Conservation (phyloP, 2,329 filamentous ascomycete species). For the Aaosphaeria arxii region DNA sequence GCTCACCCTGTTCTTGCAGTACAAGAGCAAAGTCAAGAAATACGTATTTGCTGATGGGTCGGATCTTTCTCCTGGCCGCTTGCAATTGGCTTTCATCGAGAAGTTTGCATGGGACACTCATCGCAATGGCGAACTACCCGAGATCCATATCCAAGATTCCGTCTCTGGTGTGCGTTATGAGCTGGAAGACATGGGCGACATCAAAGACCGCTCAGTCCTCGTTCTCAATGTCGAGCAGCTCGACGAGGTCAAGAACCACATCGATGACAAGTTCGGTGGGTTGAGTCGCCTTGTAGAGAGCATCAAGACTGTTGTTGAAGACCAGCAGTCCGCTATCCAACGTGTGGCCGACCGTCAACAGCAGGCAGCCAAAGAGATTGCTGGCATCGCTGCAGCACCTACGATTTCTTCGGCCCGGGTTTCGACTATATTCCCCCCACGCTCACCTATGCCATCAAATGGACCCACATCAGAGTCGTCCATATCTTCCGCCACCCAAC, state of each 20-base stretch:
- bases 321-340: constrained; percentile 78
- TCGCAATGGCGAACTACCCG: constrained; percentile 88
- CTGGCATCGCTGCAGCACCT: constrained; percentile 56
- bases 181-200: constrained; percentile 85
- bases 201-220: constrained; percentile 93
- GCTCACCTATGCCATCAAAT: constrained; percentile 20
- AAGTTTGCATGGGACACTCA: constrained; percentile 99
- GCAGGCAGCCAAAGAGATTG: constrained; percentile 84
- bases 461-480: constrained; percentile 16
- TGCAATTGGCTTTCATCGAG: constrained; percentile 96
- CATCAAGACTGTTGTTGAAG: constrained; percentile 77
- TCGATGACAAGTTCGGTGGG: constrained; percentile 84
- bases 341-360: constrained; percentile 87
- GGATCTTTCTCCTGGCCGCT: constrained; percentile 78
- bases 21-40: constrained; percentile 96
- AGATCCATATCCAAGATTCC: constrained; percentile 97
- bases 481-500: constrained; percentile 55
- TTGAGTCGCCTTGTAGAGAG: constrained; percentile 81
- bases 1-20: constrained; percentile 89
- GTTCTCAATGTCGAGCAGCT: constrained; percentile 89
- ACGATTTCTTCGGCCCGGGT: constrained; percentile 30
- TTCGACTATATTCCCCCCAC: constrained; percentile 30
- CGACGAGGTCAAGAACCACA: constrained; percentile 94
- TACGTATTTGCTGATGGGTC: constrained; percentile 83
- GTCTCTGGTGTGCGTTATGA: constrained; percentile 96